A percentile compares a stretch with the other conserved stretches of the same genome.
Conservation (phyloP, 202 grass and related monocot genomes). For the Sporobolus alterniflorus region DNA sequence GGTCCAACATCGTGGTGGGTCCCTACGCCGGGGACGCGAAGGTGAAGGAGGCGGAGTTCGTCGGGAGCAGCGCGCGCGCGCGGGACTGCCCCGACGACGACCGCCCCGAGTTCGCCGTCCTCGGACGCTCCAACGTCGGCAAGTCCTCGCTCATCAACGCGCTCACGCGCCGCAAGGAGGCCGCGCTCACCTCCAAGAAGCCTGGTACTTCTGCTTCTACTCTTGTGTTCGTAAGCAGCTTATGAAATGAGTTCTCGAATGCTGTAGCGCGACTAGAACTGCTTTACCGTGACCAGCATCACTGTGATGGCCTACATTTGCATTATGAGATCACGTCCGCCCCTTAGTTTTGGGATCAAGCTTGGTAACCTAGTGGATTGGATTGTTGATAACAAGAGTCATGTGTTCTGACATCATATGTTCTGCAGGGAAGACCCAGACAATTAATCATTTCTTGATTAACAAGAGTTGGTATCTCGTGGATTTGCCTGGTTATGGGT, state of each 20-base stretch:
- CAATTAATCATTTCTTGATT: conserved; percentile 96
- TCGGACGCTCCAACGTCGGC: conserved; percentile 88
- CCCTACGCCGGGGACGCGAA: conserved; percentile 79
- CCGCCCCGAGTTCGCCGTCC: conserved; percentile 88
- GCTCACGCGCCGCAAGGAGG: conserved; percentile 87
- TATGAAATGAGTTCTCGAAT: not conserved
- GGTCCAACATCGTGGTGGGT: conserved; percentile 88
- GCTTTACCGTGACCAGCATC: not conserved
- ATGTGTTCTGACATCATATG: conserved; percentile 2
- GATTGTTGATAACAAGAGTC: not conserved
- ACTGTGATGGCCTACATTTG: not conserved
- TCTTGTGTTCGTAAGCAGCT: not conserved
- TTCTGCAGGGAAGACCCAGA: conserved; percentile 88
- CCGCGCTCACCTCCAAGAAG: conserved; percentile 94
- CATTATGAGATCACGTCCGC: not conserved
- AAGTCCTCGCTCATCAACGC: conserved; percentile 96
- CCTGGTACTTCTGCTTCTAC: conserved; percentile 50
- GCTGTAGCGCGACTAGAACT: not conserved
- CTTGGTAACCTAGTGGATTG: not conserved
- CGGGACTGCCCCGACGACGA: conserved; percentile 83
- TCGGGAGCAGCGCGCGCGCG: conserved; percentile 72
- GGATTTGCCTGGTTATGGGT: conserved; percentile 96
- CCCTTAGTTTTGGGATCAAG: not conserved
- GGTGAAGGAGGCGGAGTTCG: conserved; percentile 79
- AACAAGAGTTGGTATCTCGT: conserved; percentile 98